phyloP scores from a whole-genome alignment of 139 green algal species.

The Chlamydomonas asymmetrica region DNA sequence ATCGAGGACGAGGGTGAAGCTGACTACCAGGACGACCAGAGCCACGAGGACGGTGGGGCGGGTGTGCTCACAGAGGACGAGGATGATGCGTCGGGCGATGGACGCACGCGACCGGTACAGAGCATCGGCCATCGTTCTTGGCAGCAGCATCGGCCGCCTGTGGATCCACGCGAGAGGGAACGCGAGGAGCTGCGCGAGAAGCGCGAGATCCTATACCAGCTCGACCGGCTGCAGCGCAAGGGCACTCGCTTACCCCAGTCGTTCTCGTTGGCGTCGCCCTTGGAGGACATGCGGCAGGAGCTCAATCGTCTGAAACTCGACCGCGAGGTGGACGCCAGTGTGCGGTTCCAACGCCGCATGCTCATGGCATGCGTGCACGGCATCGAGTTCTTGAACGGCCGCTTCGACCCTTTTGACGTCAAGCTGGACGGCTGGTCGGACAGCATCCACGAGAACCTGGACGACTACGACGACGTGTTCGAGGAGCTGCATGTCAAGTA shows the following conservation, averaged over 20 bases:
- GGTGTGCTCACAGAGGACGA: too few species aligned
- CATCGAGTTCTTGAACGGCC: conserved; percentile 25
- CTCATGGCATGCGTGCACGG: conserved; percentile 9
- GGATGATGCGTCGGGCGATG: too few species aligned
- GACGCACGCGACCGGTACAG: too few species aligned
- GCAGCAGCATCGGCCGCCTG: too few species aligned
- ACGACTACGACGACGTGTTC: conserved; percentile 22
- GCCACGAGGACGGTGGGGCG: too few species aligned
- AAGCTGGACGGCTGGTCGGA: conserved; percentile 17
- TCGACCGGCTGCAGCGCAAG: conserved; percentile 22
- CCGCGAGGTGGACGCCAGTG: background rate
- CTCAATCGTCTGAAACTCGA: conserved; percentile 8
- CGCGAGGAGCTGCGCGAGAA: conserved; percentile 3
- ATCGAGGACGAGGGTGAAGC: too few species aligned
- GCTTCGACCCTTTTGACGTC: conserved; percentile 21
- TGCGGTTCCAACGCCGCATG: conserved; percentile 15
- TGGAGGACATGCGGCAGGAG: conserved; percentile 30
- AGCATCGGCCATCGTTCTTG: too few species aligned
- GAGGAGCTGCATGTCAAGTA: conserved; percentile 21
- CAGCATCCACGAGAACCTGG: conserved; percentile 7
- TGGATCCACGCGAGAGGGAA: too few species aligned
- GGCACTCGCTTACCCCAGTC: background rate
- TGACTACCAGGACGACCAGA: too few species aligned
- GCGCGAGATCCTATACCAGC: conserved; percentile 23
- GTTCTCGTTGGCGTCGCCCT: conserved; percentile 12